Percentiles rank a stretch among this genome's conserved stretches.
These are phyloP conservation scores for Cystobasidium onofrii DNA, from an alignment of 768 basidiomycete genomes.

Conservation along the genomic window DNA sequence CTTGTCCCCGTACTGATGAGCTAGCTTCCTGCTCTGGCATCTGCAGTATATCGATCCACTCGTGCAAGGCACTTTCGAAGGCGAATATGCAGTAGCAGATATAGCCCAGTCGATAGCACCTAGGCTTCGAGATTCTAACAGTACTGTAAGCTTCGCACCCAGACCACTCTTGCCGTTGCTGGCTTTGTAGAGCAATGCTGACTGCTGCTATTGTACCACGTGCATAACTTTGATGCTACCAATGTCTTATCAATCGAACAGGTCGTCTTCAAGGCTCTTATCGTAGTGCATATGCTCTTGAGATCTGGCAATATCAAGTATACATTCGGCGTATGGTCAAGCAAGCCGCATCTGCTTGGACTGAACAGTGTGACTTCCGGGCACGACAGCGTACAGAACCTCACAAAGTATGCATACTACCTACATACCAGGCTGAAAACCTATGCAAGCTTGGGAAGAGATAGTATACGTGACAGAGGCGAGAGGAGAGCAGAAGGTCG, in stretches of 20 bases:
- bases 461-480: slow-evolving; percentile 84
- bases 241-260: no score
- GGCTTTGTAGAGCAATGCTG: not conserved
- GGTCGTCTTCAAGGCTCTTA: slow-evolving; percentile 96
- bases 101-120: slow-evolving; percentile 80
- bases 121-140: slow-evolving; percentile 82
- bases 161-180: not conserved
- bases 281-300: slow-evolving; percentile 93
- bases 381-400: slow-evolving; percentile 73
- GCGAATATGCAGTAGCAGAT: slow-evolving; percentile 85
- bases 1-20: no score
- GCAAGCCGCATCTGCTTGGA: slow-evolving; percentile 64
- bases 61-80: slow-evolving; percentile 91
- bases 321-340: slow-evolving; percentile 71
- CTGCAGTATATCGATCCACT: slow-evolving; percentile 88
- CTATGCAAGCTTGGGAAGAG: slow-evolving; percentile 84
- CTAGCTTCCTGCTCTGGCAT: not conserved
- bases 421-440: slow-evolving; percentile 79
- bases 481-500: slow-evolving; percentile 62
- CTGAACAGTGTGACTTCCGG: slow-evolving; percentile 71
- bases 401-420: slow-evolving; percentile 78
- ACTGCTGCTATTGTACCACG: not conserved
- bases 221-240: not conserved
- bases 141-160: slow-evolving; percentile 56
- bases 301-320: slow-evolving; percentile 94